Evolutionary conservation across 1,284 basidiomycete genomes (phyloP), one percentile per base, ranked within the genome.

Genomic region (Cystobasidium slooffiae): DNA sequence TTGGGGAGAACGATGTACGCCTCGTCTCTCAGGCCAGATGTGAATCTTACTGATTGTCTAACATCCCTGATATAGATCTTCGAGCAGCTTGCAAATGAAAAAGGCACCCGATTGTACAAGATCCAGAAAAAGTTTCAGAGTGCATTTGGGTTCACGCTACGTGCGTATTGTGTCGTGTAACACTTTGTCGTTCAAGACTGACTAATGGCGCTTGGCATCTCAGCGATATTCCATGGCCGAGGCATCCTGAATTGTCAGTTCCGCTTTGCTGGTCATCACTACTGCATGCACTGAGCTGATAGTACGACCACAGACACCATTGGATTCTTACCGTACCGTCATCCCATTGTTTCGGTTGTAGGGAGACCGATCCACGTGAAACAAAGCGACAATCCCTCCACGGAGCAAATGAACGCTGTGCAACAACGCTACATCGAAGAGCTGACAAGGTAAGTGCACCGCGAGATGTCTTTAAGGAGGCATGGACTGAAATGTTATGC

Each of bases 1-100:
- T 99, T 80, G 96, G 96, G 20, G 96, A 99, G 85, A 99, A 99
- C 82, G 96, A 99, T 81, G 93, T 94, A 76, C 79, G 90, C 85
- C 18, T 74, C 51, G 43, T 44, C 37, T 7, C 51, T 14, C 6
- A 9, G n/a, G 6, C 6, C n/a, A 58, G 31, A 6, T 51, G 22
- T 56, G 3, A 37, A 22, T 22, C 18, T 24, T 43, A 22, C 24
- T 44, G 44, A 51, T 22, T 18, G 37, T 2, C 24, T 53, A 1
- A 24, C 44, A 12, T 43, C 12, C 18, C 20, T 24, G 14, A 37
- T 56, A 10, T 77, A 95, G 91, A 96, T 99, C 68, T 99, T 93
- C 80, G 87, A 94, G 77, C 96, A 99, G 84, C 90, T 98, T 87
- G 90, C 93, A 0, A 99, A 97, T 81, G 89, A 94, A 79, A 90